Evolutionary conservation across 495 filamentous ascomycete species (phyloP), one percentile per base, ranked within the genome.

Genomic region (Ramalina intermedia): DNA sequence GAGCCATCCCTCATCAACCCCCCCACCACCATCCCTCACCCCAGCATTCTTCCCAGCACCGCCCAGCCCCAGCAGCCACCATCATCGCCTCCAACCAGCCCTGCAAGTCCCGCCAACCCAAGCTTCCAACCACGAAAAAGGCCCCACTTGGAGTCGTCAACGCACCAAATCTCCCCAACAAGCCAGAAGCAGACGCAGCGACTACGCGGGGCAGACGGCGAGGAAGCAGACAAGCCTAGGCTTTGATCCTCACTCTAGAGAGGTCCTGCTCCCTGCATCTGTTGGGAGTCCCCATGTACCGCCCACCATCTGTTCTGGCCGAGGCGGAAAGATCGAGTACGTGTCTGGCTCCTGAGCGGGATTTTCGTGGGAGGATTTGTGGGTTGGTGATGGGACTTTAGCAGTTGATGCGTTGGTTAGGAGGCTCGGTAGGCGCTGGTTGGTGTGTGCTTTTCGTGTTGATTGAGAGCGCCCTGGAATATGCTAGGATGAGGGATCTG

Each of bases 201-300:
- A 20, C 7, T 33, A 33, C 29, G 29, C 29, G 29, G 12, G 29
- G 5, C 5, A 7, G 37, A 35, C 44, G 44, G 26, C 13, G n/a
- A 47, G 44, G 53, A 24, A 33, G 61, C 75, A 69, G 87, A 93
- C 85, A 91, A 89, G 87, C 75, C 87, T 68, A 85, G 79, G 68
- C 87, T 87, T 89, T 94, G 87, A 94, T 78, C 70, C 86, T 84
- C 87, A 87, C 85, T 79, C 84, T 57, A 79, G 84, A 88, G 87
- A 89, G 85, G 86, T 87, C 87, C 87, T 72, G 67, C 58, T 59
- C 57, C 57, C 56, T 57, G 50, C 47, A 54, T 55, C 50, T 58
- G 46, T 49, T 20, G 18, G 47, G 39, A 24, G 29, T 43, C 50
- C 57, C 54, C 39, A 4, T 24, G 40, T 51, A 50, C 42, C 27